Evolutionary conservation across 805 yeast species (phyloP), one percentile per base, ranked within the genome.

Genomic region (Barnettozyma sucrosica): DNA sequence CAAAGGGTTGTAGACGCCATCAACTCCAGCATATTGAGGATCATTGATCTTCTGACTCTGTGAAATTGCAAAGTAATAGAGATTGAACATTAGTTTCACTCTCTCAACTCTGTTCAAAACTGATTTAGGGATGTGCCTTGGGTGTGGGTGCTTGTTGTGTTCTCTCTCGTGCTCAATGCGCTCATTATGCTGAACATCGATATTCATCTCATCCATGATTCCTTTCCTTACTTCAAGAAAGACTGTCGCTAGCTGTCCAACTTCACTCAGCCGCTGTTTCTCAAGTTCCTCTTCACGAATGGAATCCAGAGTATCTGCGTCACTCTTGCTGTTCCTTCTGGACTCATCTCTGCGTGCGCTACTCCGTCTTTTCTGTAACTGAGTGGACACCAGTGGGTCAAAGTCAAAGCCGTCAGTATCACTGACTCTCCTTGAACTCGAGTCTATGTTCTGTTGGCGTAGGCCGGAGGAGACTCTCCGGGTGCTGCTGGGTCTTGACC

Each of bases 1-100:
- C 39, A 89, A 67, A 4, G 96, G 96, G 59, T 89, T 89, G 68
- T 82, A 89, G 3, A 77, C 75, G 3, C 83, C 86, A 40, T 81
- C 88, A 3, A 84, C 75, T 2, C 77, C 78, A 2, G 71, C 43
- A 41, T 50, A 57, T 38, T 46, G 46, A 3, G 55, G 50, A 28
- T 50, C 48, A 11, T 48, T 44, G 1, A 42, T 26, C 34, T 51
- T 58, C 36, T 54, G 60, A 0, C 51, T 36, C 21, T 59, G 62
- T 26, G 55, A 53, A 10, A 61, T 18, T 1, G 61, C 47, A 32
- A 53, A 59, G 38, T 61, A 61, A 32, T 55, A 53, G 9, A 61
- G 28, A 32, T 55, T 61, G 30, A 61, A 47, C 60, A 72, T 66
- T 11, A 70, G 58, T 47, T 72, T 71, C 16, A 77, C 80, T 47